Evolutionary conservation across 78 protist species (phyloP).

Genomic region (Bigelowiella natans): DNA sequence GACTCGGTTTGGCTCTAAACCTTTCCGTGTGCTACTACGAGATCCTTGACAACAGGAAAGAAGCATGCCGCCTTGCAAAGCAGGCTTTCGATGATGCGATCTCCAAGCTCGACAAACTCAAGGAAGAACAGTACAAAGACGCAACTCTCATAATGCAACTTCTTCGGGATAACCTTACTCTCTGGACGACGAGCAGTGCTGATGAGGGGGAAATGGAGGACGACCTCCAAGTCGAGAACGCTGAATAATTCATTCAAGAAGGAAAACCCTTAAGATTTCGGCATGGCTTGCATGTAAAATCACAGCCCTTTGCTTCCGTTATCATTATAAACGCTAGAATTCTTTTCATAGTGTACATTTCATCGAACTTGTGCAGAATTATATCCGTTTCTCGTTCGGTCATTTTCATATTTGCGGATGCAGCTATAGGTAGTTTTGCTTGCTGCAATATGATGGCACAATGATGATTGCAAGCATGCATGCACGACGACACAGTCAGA

Average conservation of each 20-base stretch:
- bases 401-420: too few species aligned
- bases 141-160: slow-evolving; percentile 53
- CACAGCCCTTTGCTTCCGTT: too few species aligned
- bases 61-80: background rate
- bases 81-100: slow-evolving; percentile 36
- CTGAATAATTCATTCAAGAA: background rate
- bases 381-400: too few species aligned
- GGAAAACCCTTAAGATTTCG: too few species aligned
- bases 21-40: slow-evolving; percentile 67
- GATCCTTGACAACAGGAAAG: slow-evolving; percentile 16
- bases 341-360: too few species aligned
- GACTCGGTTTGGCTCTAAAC: slow-evolving; percentile 80
- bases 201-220: slow-evolving; percentile 17
- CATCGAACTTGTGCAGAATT: too few species aligned
- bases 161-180: slow-evolving; percentile 51
- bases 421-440: too few species aligned
- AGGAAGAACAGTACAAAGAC: slow-evolving; percentile 45
- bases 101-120: slow-evolving; percentile 53
- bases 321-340: too few species aligned
- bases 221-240: background rate
- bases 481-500: too few species aligned
- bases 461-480: too few species aligned
- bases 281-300: too few species aligned
- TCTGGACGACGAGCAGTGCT: slow-evolving; percentile 26
- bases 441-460: too few species aligned